Base-by-base conservation (phyloP, 345 rosid species). In the Noccaea bulbosa region DNA sequence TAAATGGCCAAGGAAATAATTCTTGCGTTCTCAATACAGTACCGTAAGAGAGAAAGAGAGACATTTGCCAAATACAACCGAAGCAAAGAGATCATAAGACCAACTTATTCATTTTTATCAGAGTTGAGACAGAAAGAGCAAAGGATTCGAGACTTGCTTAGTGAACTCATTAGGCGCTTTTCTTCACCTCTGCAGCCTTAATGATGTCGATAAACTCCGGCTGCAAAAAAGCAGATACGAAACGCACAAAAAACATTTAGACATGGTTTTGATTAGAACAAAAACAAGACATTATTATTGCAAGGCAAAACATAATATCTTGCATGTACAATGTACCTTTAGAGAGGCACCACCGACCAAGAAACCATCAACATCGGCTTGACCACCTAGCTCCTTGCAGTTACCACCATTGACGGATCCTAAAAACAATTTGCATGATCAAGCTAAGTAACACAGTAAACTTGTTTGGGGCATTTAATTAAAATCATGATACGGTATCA, bases 311-410 rank as follows among this genome's bases (percentile, higher is more conserved):
- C 48, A n/a, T 15, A 20, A 22, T 5, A n/a, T 62, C n/a, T n/a
- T n/a, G n/a, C n/a, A n/a, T n/a, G n/a, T n/a, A n/a, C n/a, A n/a
- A n/a, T n/a, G 58, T 63, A 90, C 92, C 92, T 90, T 90, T 15
- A 90, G 83, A 38, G 97, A 85, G 68, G 97, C 97, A 58, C 97
- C 97, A 48, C 97, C 97, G 38, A 90, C 97, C 81, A 90, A 83
- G 83, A 90, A 90, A 57, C 97, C 97, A 79, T 90, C 97, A 43
- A 88, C 86, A 81, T 90, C 92, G 11, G 89, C 79, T 49, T 88
- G 84, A 15, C 75, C 83, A 40, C 85, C 92, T 80, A 90, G 81
- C 75, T 86, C 97, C 80, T 86, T 90, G 86, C 90, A 82, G 84
- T 88, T 90, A 70, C 81, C 89, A 66, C 87, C 97, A 77, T 54